phyloP scores from a whole-genome alignment of 768 basidiomycete genomes.

The Grammothele lineata region DNA sequence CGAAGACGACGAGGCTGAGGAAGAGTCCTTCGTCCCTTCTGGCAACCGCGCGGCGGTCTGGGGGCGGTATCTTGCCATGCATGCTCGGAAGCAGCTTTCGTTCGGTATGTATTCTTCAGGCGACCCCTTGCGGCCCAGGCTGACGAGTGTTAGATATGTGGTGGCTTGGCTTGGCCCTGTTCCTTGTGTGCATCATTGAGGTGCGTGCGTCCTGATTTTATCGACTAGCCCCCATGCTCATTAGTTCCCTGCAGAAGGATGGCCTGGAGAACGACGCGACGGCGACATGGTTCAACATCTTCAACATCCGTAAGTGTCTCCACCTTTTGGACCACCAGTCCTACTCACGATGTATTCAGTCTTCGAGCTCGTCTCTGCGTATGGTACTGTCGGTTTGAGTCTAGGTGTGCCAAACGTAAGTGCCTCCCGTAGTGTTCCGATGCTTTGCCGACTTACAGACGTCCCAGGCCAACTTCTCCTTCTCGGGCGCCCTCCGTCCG shows the following conservation, averaged over 20 bases:
- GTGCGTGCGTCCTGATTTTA: constrained; percentile 45
- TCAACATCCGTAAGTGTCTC: constrained; percentile 57
- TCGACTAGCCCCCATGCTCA: no score
- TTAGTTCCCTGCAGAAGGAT: constrained; percentile 54
- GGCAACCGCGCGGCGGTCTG: constrained; percentile 59
- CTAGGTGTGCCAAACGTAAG: constrained; percentile 80
- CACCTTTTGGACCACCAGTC: not conserved
- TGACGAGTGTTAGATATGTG: constrained; percentile 72
- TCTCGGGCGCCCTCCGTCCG: constrained; percentile 72
- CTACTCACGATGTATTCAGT: constrained; percentile 39
- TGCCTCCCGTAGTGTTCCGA: constrained; percentile 5
- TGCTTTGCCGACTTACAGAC: not conserved
- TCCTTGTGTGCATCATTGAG: constrained; percentile 92
- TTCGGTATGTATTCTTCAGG: constrained; percentile 65
- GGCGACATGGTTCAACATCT: constrained; percentile 78
- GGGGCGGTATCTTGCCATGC: constrained; percentile 76
- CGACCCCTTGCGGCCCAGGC: no score
- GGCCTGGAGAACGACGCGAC: constrained; percentile 51
- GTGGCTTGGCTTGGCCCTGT: constrained; percentile 87
- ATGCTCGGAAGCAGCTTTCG: constrained; percentile 83
- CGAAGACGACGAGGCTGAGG: constrained; percentile 27
- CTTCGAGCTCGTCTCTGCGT: constrained; percentile 86
- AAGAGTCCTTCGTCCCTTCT: constrained; percentile 39
- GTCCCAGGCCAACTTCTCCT: constrained; percentile 69
- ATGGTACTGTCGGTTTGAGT: constrained; percentile 86